Evolutionary conservation across 208 protist genomes (phyloP).

Genomic region (Wallacemonas collosoma): DNA sequence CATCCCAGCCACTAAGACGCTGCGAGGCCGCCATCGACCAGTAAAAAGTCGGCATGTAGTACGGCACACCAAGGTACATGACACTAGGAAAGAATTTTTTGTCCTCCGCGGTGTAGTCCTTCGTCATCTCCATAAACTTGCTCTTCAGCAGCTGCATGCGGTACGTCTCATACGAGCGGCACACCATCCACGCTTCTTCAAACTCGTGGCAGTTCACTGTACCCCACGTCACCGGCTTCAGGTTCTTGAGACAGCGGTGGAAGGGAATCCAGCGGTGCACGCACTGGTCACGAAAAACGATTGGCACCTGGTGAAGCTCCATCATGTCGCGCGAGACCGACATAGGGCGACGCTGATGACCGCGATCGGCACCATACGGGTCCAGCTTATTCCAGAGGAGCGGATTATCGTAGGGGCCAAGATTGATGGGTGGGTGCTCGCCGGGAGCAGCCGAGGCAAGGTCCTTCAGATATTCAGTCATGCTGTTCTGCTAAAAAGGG

Average conservation of each 20-base stretch:
- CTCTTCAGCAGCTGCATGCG: constrained; percentile 87
- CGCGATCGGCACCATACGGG: constrained; percentile 90
- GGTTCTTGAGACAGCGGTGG: constrained; percentile 79
- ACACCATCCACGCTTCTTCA: constrained; percentile 88
- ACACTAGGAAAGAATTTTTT: constrained; percentile 92
- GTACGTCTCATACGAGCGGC: constrained; percentile 86
- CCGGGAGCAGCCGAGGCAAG: constrained; percentile 50
- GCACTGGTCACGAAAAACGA: constrained; percentile 88
- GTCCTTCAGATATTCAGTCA: constrained; percentile 90
- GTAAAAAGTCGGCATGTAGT: constrained; percentile 84
- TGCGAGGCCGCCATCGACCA: constrained; percentile 85
- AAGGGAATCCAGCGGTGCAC: constrained; percentile 89
- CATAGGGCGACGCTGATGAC: constrained; percentile 89
- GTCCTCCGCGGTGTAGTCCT: constrained; percentile 90
- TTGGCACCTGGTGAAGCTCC: constrained; percentile 87
- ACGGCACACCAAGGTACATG: constrained; percentile 76
- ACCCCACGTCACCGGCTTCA: constrained; percentile 87
- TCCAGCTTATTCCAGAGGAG: constrained; percentile 92
- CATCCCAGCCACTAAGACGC: constrained; percentile 89
- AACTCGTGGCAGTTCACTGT: constrained; percentile 91
- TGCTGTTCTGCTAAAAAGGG: constrained; percentile 20
- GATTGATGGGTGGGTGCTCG: constrained; percentile 81
- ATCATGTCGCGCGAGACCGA: constrained; percentile 88
- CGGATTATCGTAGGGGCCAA: constrained; percentile 91
- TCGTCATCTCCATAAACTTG: constrained; percentile 91